These are phyloP conservation scores for Andrographis paniculata DNA, from an alignment of 305 asterid genomes.

Conservation along the genomic window DNA sequence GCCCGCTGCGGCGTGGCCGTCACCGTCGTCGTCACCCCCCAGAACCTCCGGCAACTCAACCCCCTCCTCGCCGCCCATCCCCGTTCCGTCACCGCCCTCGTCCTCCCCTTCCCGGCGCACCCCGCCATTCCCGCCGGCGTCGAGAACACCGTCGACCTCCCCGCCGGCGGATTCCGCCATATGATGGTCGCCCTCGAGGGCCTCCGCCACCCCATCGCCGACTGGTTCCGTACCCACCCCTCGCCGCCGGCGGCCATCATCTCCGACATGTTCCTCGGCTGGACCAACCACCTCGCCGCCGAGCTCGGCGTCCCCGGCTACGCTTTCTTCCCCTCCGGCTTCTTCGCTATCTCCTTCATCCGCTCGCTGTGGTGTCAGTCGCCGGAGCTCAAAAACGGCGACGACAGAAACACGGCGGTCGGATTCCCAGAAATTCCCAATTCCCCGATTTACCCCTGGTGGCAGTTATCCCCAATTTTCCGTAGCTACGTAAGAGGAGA, in stretches of 20 bases:
- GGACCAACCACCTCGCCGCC: conserved; percentile 45
- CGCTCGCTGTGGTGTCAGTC: conserved; percentile 39
- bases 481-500: conserved; percentile 32
- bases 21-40: conserved; percentile 66
- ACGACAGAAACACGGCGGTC: conserved; percentile 25
- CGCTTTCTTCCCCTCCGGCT: conserved; percentile 65
- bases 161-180: conserved; percentile 33
- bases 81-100: conserved; percentile 36
- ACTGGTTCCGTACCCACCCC: conserved; percentile 53
- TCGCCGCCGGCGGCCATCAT: conserved; percentile 62
- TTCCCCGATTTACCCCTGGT: conserved; percentile 55
- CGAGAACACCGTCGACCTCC: conserved; percentile 64
- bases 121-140: conserved; percentile 59
- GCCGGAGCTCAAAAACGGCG: conserved; percentile 23
- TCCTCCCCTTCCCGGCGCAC: conserved; percentile 58
- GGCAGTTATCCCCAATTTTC: conserved; percentile 62
- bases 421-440: conserved; percentile 29
- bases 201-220: conserved; percentile 31
- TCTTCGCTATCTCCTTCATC: conserved; percentile 36
- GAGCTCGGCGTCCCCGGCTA: conserved; percentile 43
- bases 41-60: conserved; percentile 39
- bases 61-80: conserved; percentile 47
- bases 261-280: conserved; percentile 62
- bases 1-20: conserved; percentile 36
- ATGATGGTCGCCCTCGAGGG: conserved; percentile 37